phyloP scores from a whole-genome alignment of 306 rosid species.

The Canavalia gladiata region DNA sequence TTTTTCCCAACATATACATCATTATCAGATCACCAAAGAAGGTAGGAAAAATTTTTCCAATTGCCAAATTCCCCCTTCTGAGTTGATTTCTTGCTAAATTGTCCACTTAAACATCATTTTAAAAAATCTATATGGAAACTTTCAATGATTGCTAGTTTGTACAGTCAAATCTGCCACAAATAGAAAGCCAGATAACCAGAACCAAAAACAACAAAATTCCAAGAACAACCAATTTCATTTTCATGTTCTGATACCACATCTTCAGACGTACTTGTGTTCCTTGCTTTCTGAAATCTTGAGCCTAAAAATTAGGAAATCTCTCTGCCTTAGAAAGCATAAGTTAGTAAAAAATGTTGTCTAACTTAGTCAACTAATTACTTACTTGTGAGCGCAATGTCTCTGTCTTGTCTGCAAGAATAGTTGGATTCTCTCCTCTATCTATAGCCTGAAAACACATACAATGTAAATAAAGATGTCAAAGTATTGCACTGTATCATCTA shows the following conservation, averaged over 20 bases:
- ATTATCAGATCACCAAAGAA: conserved; percentile 28
- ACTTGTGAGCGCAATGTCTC: conserved; percentile 80
- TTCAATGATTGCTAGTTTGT: conserved; percentile 61
- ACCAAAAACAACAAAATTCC: conserved; percentile 76
- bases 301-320: conserved; percentile 58
- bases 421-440: conserved; percentile 86
- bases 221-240: conserved; percentile 83
- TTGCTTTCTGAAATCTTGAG: conserved; percentile 72
- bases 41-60: conserved; percentile 32
- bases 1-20: conserved; percentile 14
- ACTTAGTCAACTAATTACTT: conserved; percentile 25
- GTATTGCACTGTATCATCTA: not conserved
- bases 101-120: conserved; percentile 21
- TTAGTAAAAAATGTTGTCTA: not conserved
- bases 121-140: conserved; percentile 37
- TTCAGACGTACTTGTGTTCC: conserved; percentile 79
- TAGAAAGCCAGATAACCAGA: conserved; percentile 87
- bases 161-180: conserved; percentile 93
- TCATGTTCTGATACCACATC: conserved; percentile 99
- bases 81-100: conserved; percentile 33
- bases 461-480: conserved; percentile 32
- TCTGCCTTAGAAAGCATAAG: conserved; percentile 36
- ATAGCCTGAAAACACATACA: conserved; percentile 61
- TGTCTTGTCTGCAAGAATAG: conserved; percentile 76
- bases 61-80: conserved; percentile 39